Percentiles rank a stretch among this genome's conserved stretches.
These are phyloP conservation scores for Barnettozyma salicaria DNA, from an alignment of 805 yeast species.

Conservation along the genomic window DNA sequence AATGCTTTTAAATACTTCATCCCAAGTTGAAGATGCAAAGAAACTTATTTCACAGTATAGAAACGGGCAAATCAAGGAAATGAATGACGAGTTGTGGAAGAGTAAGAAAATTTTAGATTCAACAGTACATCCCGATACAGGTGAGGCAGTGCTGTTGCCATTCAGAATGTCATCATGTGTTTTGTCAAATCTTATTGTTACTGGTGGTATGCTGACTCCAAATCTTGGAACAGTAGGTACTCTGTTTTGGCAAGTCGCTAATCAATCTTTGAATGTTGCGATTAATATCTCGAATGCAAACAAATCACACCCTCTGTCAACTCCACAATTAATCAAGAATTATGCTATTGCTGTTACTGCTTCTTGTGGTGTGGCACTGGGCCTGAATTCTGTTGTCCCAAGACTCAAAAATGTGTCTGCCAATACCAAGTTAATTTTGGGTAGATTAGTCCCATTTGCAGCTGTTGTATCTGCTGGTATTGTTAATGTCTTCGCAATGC, in stretches of 20 bases:
- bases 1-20: conserved; percentile 68
- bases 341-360: conserved; percentile 89
- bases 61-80: conserved; percentile 54
- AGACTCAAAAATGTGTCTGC: conserved; percentile 66
- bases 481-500: conserved; percentile 93
- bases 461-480: conserved; percentile 98
- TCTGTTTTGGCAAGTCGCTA: conserved; percentile 95
- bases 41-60: conserved; percentile 62
- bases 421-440: conserved; percentile 60
- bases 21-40: conserved; percentile 60
- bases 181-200: conserved; percentile 85
- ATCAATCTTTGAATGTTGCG: conserved; percentile 95
- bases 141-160: conserved; percentile 86
- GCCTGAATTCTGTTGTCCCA: conserved; percentile 89
- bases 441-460: conserved; percentile 94
- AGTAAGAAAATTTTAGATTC: conserved; percentile 87
- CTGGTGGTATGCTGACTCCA: conserved; percentile 97
- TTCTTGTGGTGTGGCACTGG: conserved; percentile 92
- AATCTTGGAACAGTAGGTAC: conserved; percentile 87
- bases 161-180: conserved; percentile 98
- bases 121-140: conserved; percentile 94
- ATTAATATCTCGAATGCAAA: conserved; percentile 94
- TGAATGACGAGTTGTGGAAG: conserved; percentile 82
- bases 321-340: conserved; percentile 68
- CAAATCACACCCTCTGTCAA: conserved; percentile 85